Evolutionary conservation across 306 rosid genomes (phyloP).

Genomic region (Fragaria nilgerrensis): DNA sequence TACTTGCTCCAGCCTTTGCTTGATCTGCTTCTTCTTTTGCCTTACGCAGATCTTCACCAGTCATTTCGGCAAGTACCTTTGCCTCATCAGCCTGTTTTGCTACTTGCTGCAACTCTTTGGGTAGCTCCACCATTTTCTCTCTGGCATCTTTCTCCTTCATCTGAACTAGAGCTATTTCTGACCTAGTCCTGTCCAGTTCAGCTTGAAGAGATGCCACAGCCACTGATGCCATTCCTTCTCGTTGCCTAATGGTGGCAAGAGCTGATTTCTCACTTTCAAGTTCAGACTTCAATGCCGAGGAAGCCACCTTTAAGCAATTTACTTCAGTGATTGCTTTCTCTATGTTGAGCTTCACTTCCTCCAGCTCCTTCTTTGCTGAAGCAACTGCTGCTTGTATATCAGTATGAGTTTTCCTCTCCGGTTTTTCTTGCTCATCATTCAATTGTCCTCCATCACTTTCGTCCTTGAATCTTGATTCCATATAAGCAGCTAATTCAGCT

Average conservation of each 20-base stretch:
- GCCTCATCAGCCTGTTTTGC: slow-evolving; percentile 86
- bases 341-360: slow-evolving; percentile 78
- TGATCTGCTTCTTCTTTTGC: slow-evolving; percentile 82
- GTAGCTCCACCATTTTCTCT: slow-evolving; percentile 71
- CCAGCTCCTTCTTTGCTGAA: slow-evolving; percentile 75
- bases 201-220: slow-evolving; percentile 91
- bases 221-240: slow-evolving; percentile 97
- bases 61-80: slow-evolving; percentile 64
- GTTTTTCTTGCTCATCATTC: slow-evolving; percentile 43
- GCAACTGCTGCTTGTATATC: slow-evolving; percentile 73
- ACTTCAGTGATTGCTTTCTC: slow-evolving; percentile 89
- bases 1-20: slow-evolving; percentile 92
- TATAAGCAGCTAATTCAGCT: slow-evolving; percentile 80
- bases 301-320: slow-evolving; percentile 80
- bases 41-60: slow-evolving; percentile 70
- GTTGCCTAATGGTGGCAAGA: slow-evolving; percentile 64
- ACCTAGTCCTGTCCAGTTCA: slow-evolving; percentile 74
- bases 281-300: slow-evolving; percentile 67
- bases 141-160: slow-evolving; percentile 93
- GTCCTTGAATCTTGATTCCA: slow-evolving; percentile 73
- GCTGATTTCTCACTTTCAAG: slow-evolving; percentile 77
- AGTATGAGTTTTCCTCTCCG: slow-evolving; percentile 51
- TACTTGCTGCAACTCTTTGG: slow-evolving; percentile 73
- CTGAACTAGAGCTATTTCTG: slow-evolving; percentile 83
- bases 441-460: slow-evolving; percentile 43